Conservation (phyloP, 352 stramenopile genomes). For the Pythium sp. region DNA sequence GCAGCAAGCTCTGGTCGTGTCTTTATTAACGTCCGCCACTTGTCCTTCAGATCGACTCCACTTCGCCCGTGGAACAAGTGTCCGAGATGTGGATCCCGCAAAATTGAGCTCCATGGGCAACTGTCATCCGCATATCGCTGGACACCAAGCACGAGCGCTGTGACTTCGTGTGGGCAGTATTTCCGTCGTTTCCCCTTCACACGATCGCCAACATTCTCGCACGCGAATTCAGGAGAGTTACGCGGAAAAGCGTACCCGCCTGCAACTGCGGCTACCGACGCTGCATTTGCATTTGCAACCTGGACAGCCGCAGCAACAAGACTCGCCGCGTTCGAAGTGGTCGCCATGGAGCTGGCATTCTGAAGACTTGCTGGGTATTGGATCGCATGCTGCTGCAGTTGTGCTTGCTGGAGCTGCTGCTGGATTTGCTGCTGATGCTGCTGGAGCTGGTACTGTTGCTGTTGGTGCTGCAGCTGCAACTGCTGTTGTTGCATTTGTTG, state of each 20-base stretch:
- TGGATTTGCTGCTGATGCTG: conserved; percentile 32
- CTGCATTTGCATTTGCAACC: conserved; percentile 29
- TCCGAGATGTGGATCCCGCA: conserved; percentile 66
- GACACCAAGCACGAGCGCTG: conserved; percentile 74
- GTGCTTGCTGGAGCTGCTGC: conserved; percentile 26
- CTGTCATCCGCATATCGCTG: conserved; percentile 83
- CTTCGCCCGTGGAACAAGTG: conserved; percentile 77
- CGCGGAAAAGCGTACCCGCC: conserved; percentile 56
- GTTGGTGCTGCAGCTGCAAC: conserved; percentile 30
- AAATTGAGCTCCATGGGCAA: conserved; percentile 81
- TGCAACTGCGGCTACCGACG: conserved; percentile 25
- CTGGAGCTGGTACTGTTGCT: conserved; percentile 27
- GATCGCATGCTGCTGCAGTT: conserved; percentile 34
- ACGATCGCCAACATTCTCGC: conserved; percentile 80
- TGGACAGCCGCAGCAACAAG: conserved; percentile 42
- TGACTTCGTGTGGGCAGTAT: conserved; percentile 84
- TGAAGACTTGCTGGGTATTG: conserved; percentile 34
- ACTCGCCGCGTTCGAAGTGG: conserved; percentile 35
- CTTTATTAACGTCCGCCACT: conserved; percentile 83
- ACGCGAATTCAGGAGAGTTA: conserved; percentile 75
- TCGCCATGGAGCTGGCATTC: conserved; percentile 20
- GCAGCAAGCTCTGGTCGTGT: conserved; percentile 64
- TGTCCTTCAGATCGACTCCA: conserved; percentile 81
- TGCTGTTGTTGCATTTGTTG: conserved; percentile 31
- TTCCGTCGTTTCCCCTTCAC: conserved; percentile 81